Evolutionary conservation across 306 rosid genomes (phyloP).

Genomic region (Mimosa pudica): DNA sequence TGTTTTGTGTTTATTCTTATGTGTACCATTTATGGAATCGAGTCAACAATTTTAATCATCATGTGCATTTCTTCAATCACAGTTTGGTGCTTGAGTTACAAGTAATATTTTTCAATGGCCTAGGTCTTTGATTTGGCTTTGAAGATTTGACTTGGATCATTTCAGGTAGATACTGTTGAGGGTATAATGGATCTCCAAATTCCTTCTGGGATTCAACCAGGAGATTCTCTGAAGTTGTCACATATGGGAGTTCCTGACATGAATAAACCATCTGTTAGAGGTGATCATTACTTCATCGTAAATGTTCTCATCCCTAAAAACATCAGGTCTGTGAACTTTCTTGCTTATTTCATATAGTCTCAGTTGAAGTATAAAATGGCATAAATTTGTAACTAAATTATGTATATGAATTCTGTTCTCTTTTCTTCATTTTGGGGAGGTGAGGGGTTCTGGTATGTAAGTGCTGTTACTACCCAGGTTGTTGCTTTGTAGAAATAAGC

Average conservation of each 20-base stretch:
- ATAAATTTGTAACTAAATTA: background rate
- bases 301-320: conserved; percentile 79
- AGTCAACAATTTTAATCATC: background rate
- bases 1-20: background rate
- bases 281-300: conserved; percentile 83
- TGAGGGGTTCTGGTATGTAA: background rate
- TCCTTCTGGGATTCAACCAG: conserved; percentile 91
- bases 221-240: conserved; percentile 69
- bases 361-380: background rate
- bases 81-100: conserved; percentile 20
- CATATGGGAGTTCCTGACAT: conserved; percentile 81
- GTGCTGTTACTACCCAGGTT: background rate
- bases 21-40: background rate
- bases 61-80: conserved; percentile 7
- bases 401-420: background rate
- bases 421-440: background rate
- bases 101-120: conserved; percentile 22
- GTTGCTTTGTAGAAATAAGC: background rate
- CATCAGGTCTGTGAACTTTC: conserved; percentile 57
- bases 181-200: conserved; percentile 73
- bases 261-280: conserved; percentile 75
- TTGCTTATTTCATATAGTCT: conserved; percentile 13
- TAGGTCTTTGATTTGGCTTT: background rate
- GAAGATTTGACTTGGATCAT: conserved; percentile 31
- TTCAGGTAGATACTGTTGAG: conserved; percentile 92